phyloP scores from a whole-genome alignment of 2,329 filamentous ascomycete species.

The Aureobasidium sp. region DNA sequence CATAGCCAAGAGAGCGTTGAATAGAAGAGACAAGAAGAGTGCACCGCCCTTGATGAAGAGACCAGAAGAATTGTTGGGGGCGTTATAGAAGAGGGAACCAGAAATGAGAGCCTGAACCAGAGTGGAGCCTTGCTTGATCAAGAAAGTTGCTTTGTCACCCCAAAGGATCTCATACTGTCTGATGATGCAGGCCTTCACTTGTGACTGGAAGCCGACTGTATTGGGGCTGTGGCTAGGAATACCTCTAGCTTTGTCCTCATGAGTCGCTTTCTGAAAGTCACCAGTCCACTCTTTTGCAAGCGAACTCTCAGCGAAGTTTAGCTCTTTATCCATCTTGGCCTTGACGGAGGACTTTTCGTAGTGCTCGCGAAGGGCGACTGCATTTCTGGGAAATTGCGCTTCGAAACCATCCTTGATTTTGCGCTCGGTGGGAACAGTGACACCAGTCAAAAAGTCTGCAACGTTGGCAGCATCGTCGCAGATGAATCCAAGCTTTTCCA shows the following conservation, averaged over 20 bases:
- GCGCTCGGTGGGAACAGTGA: slow-evolving; percentile 63
- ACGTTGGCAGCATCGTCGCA: slow-evolving; percentile 69
- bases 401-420: slow-evolving; percentile 49
- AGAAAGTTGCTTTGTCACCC: slow-evolving; percentile 69
- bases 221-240: slow-evolving; percentile 62
- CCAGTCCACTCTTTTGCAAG: slow-evolving; percentile 56
- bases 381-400: slow-evolving; percentile 48
- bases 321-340: slow-evolving; percentile 59
- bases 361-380: slow-evolving; percentile 47
- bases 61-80: slow-evolving; percentile 62
- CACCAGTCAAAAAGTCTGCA: slow-evolving; percentile 71
- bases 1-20: slow-evolving; percentile 69
- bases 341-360: slow-evolving; percentile 63
- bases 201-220: slow-evolving; percentile 60
- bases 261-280: slow-evolving; percentile 60
- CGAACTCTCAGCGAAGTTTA: slow-evolving; percentile 60
- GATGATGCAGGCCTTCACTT: slow-evolving; percentile 62
- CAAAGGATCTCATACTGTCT: slow-evolving; percentile 73
- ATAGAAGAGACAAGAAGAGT: slow-evolving; percentile 70
- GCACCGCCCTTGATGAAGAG: slow-evolving; percentile 71
- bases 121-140: slow-evolving; percentile 68
- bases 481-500: slow-evolving; percentile 70
- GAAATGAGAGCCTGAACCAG: slow-evolving; percentile 67
- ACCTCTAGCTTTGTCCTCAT: slow-evolving; percentile 60
- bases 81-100: slow-evolving; percentile 74